Evolutionary conservation across 2,329 filamentous ascomycete species (phyloP), one percentile per base, ranked within the genome.

Genomic region (Clonostachys rhizophaga): DNA sequence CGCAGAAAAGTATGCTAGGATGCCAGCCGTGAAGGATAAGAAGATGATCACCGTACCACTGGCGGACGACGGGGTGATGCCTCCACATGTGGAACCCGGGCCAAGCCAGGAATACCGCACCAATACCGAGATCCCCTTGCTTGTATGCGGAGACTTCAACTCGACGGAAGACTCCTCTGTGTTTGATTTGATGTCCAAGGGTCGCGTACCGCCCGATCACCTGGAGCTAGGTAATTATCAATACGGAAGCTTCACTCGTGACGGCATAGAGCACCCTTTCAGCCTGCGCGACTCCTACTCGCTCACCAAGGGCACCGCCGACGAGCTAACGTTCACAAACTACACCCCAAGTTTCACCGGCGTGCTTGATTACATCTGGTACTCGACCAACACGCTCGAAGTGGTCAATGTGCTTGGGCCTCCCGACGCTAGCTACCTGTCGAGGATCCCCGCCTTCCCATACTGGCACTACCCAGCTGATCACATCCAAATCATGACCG

Each of bases 311-410:
- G 87, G 92, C 61, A 83, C 94, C 35, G 84, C 85, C 7, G 87
- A 91, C 49, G 89, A 96, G 63, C 72, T 97, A 57, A 83, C 84
- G 5, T 99, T 96, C 66, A 99, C 94, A 42, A 99, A 99, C 68
- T 99, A 97, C 68, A 95, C 91, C 13, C 91, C 94, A 2, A 83
- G 84, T n/a, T 99, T 96, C 69, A 81, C 83, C 45, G 91, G 91
- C 52, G 89, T 95, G 48, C 87, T 99, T 55, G 94, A 99, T 65
- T 96, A 97, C 67, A 90, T 99, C 59, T 97, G 91, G 91, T 99
- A 95, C 69, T 91, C 91, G 48, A 92, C 90, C 49, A 96, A 94
- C 66, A 84, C 87, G 18, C 75, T 96, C 41, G 88, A 94, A 61
- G 87, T 95, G 20, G 85, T 89, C 16, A 87, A 87, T 46, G 69